Evolutionary conservation across 2,329 filamentous ascomycete genomes (phyloP).

Genomic region (Scopulariopsis brevicaulis): DNA sequence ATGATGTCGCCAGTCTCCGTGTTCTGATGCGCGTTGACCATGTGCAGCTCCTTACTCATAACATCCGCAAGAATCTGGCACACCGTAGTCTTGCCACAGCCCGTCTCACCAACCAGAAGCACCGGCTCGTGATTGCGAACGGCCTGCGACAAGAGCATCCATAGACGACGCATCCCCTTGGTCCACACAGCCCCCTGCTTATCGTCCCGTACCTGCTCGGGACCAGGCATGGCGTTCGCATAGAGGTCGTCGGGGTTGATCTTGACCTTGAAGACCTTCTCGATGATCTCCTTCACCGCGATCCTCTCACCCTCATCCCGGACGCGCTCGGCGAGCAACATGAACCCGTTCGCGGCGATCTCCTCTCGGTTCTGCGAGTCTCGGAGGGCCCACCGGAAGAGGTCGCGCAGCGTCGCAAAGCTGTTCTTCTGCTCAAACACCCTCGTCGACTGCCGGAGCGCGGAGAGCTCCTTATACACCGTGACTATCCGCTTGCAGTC

Average conservation of each 20-base stretch:
- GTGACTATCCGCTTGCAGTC: conserved; percentile 86
- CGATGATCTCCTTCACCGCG: conserved; percentile 79
- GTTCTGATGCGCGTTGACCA: conserved; percentile 96
- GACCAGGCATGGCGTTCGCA: conserved; percentile 42
- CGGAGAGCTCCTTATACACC: conserved; percentile 86
- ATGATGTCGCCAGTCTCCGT: conserved; percentile 96
- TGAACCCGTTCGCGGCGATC: conserved; percentile 85
- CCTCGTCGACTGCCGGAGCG: conserved; percentile 77
- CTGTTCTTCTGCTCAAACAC: conserved; percentile 96
- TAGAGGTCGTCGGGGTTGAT: conserved; percentile 71
- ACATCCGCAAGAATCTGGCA: conserved; percentile 85
- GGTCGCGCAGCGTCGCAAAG: conserved; percentile 88
- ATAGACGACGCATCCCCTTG: conserved; percentile 82
- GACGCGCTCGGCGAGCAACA: conserved; percentile 90
- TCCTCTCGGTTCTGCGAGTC: conserved; percentile 78
- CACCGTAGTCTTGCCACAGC: conserved; percentile 95
- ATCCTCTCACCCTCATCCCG: conserved; percentile 78
- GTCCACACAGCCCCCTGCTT: conserved; percentile 79
- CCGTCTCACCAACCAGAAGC: conserved; percentile 88
- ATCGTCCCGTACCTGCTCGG: conserved; percentile 35
- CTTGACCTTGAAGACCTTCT: conserved; percentile 77
- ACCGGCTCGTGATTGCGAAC: conserved; percentile 88
- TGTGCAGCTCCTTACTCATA: conserved; percentile 63
- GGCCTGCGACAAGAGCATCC: conserved; percentile 78
- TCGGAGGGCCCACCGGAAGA: conserved; percentile 90